Evolutionary conservation across 805 yeast species (phyloP).

Genomic region (Candida maesae): DNA sequence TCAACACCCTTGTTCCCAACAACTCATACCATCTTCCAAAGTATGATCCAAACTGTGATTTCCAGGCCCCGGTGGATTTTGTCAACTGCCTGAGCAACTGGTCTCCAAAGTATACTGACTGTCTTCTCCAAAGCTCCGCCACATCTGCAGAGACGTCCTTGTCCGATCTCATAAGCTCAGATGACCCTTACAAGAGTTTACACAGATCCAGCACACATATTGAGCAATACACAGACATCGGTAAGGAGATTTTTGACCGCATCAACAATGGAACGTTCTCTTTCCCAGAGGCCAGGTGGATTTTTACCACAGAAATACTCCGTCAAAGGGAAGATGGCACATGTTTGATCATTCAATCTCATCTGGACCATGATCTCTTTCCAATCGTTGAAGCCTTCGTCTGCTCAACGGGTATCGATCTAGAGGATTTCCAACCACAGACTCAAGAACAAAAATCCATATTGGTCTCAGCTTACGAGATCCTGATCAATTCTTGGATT

Average conservation of each 20-base stretch:
- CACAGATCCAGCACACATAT: constrained; percentile 7
- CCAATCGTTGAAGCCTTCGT: constrained; percentile 16
- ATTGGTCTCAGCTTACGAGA: constrained; percentile 40
- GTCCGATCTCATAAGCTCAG: constrained; percentile 30
- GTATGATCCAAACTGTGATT: constrained; percentile 8
- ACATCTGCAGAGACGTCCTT: constrained; percentile 21
- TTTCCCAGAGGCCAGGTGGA: constrained; percentile 36
- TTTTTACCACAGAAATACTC: constrained; percentile 28
- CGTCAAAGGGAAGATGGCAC: constrained; percentile 8
- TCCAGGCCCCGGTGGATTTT: constrained; percentile 11
- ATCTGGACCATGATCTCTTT: constrained; percentile 33
- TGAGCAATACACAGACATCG: constrained; percentile 18
- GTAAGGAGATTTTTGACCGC: constrained; percentile 24
- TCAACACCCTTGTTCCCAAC: constrained; percentile 7
- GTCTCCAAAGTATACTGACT: constrained; percentile 28
- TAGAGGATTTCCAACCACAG: background rate
- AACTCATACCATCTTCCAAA: constrained; percentile 1
- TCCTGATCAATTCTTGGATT: constrained; percentile 42
- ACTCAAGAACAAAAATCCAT: constrained; percentile 14
- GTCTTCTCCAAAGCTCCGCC: constrained; percentile 17
- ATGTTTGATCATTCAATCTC: constrained; percentile 34
- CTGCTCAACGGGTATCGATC: background rate
- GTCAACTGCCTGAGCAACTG: constrained; percentile 16
- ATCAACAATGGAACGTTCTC: constrained; percentile 31
- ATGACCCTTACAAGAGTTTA: constrained; percentile 23